These are phyloP conservation scores for Dactylellina sp. DNA, from an alignment of 2,329 filamentous ascomycete species.

Conservation along the genomic window DNA sequence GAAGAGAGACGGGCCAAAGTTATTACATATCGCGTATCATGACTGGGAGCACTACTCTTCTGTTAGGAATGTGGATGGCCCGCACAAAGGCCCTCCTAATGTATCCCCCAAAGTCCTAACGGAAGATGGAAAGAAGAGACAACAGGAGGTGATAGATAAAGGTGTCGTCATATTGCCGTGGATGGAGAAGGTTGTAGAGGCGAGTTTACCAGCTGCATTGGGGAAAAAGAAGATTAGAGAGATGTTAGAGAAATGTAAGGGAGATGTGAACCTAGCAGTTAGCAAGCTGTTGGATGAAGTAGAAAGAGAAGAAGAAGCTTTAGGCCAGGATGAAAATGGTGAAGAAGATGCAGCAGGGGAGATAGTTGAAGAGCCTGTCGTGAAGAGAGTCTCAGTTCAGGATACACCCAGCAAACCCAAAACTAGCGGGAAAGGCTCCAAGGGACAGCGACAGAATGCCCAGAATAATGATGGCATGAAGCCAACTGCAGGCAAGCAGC, in stretches of 20 bases:
- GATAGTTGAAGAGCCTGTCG: conserved; percentile 16
- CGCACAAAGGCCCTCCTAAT: conserved; percentile 70
- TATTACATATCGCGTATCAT: conserved; percentile 73
- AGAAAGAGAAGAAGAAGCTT: conserved; percentile 59
- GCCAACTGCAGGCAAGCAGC: conserved; percentile 5
- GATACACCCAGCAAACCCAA: not conserved
- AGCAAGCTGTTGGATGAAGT: conserved; percentile 68
- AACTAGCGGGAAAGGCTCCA: not conserved
- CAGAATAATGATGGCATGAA: not conserved
- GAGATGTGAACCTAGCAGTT: conserved; percentile 69
- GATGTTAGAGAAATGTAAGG: conserved; percentile 68
- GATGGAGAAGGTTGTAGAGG: conserved; percentile 70
- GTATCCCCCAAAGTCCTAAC: conserved; percentile 62
- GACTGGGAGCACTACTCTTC: conserved; percentile 76
- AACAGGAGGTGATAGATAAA: conserved; percentile 62
- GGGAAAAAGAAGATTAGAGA: conserved; percentile 68
- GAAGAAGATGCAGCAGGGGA: conserved; percentile 9
- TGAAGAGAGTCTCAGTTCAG: no score
- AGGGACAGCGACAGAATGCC: conserved; percentile 5
- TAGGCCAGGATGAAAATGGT: conserved; percentile 1
- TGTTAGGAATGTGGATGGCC: conserved; percentile 72
- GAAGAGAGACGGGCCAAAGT: conserved; percentile 60
- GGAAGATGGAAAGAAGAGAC: conserved; percentile 64
- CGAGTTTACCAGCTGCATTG: conserved; percentile 68
- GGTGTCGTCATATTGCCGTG: conserved; percentile 67